Base-by-base conservation (phyloP, 2,329 filamentous ascomycete species). In the Nothopassalora personata region DNA sequence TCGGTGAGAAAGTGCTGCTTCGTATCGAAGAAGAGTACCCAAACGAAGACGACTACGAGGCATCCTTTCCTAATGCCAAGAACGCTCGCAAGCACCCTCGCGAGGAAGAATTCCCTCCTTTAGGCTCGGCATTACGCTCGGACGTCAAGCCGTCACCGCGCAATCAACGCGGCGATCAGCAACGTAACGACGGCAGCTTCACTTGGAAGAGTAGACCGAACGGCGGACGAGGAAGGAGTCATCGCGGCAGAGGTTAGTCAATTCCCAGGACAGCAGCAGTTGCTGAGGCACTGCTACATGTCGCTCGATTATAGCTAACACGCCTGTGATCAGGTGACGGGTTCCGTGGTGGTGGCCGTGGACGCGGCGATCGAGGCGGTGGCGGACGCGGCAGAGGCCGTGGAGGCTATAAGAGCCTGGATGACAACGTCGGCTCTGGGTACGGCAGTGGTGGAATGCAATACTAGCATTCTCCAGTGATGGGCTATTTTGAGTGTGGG, bases 1-100 rank as follows among this genome's bases (percentile, higher is more conserved):
- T 97, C 1, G 89, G 89, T 18, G 92, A 97, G 75, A 96, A 95
- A 76, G 84, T 90, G 15, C 80, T 94, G 63, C 76, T 97, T 54
- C 83, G 89, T 1, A 86, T 97, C 50, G 91, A 96, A 72, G 80
- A 86, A 54, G 89, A 93, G 77, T 73, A 85, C 53, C 76, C 78
- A 2, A 74, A 76, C 27, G 85, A 88, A 67, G 84, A 83, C 62
- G 82, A 85, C 62, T 86, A 85, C 68, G 85, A 89, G 66, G 83
- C 80, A 67, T 75, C 83, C 18, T 85, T 85, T 64, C 79, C 81
- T 33, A 86, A 83, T 68, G 87, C 82, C 69, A 74, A 77, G 36
- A 76, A 81, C 58, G 87, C 86, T 74, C 79, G 84, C 55, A 86
- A 86, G 67, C 83, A 86, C 64, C 83, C 81, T 23, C 79, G 80